Conservation (phyloP, 495 filamentous ascomycete genomes). For the Lindgomyces ingoldianus region DNA sequence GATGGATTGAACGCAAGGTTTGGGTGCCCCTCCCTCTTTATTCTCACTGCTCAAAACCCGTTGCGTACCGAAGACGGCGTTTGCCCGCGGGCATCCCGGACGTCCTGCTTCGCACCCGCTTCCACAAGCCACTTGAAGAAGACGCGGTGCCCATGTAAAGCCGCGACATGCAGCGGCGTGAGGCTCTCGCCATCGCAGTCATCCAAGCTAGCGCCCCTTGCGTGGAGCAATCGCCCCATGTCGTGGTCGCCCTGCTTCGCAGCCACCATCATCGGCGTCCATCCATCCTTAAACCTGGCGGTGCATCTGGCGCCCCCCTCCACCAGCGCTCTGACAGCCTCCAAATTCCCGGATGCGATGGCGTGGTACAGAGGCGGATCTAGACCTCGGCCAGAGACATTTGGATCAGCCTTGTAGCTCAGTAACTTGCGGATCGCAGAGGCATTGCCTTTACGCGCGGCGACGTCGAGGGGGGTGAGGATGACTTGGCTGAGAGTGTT, state of each 20-base stretch:
- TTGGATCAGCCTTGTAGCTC: background rate
- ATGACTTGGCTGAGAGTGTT: background rate
- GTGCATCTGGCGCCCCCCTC: background rate
- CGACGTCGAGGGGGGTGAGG: background rate
- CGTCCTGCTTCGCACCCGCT: background rate
- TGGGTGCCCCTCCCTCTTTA: no score
- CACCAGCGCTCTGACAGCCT: background rate
- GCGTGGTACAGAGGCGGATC: background rate
- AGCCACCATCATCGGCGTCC: slow-evolving; percentile 1
- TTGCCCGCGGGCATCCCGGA: background rate
- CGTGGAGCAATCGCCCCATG: background rate
- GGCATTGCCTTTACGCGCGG: background rate
- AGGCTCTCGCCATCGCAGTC: background rate
- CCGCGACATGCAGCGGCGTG: slow-evolving; percentile 1
- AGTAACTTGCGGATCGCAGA: background rate
- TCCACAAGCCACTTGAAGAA: slow-evolving; percentile 4
- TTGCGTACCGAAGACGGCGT: no score
- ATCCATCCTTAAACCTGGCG: background rate
- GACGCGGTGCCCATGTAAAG: background rate
- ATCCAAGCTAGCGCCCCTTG: background rate
- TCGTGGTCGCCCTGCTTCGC: slow-evolving; percentile 7
- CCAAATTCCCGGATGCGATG: background rate
- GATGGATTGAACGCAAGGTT: no score
- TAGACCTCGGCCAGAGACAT: background rate
- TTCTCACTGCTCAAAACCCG: no score